These are phyloP conservation scores for Monosporascus sp. DNA, from an alignment of 2,329 filamentous ascomycete genomes.

Conservation along the genomic window DNA sequence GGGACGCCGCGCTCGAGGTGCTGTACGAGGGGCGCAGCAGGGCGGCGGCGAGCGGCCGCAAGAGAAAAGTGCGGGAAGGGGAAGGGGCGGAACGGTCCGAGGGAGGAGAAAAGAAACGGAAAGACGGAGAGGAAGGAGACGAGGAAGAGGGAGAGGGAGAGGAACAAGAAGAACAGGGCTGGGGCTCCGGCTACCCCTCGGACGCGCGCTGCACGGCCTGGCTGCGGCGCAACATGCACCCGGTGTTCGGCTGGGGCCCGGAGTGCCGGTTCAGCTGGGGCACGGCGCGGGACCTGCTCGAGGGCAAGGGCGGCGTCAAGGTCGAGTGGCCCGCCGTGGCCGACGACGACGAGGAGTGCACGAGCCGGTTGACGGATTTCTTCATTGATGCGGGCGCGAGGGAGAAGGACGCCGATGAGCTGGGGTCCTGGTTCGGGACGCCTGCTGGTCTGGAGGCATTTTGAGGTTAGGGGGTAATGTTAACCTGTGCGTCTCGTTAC, in stretches of 20 bases:
- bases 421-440: slow-evolving; percentile 78
- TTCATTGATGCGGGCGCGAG: slow-evolving; percentile 42
- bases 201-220: slow-evolving; percentile 76
- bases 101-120: not conserved
- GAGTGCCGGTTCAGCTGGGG: slow-evolving; percentile 96
- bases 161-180: slow-evolving; percentile 45
- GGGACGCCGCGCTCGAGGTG: slow-evolving; percentile 82
- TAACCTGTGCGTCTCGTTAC: too few species aligned
- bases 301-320: slow-evolving; percentile 64
- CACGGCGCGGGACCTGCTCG: slow-evolving; percentile 88
- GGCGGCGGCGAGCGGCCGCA: not conserved
- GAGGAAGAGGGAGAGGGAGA: slow-evolving; percentile 26
- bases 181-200: slow-evolving; percentile 93
- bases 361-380: slow-evolving; percentile 67
- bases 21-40: slow-evolving; percentile 55
- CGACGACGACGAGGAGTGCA: slow-evolving; percentile 51
- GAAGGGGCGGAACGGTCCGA: not conserved
- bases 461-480: slow-evolving; percentile 31
- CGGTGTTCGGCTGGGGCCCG: slow-evolving; percentile 88
- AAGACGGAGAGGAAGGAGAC: slow-evolving; percentile 12
- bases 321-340: slow-evolving; percentile 75
- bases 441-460: slow-evolving; percentile 66
- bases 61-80: not conserved
- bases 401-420: slow-evolving; percentile 54
- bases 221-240: slow-evolving; percentile 83